phyloP scores from a whole-genome alignment of 2,329 filamentous ascomycete genomes.

The Lecanoromycetidae sp. region DNA sequence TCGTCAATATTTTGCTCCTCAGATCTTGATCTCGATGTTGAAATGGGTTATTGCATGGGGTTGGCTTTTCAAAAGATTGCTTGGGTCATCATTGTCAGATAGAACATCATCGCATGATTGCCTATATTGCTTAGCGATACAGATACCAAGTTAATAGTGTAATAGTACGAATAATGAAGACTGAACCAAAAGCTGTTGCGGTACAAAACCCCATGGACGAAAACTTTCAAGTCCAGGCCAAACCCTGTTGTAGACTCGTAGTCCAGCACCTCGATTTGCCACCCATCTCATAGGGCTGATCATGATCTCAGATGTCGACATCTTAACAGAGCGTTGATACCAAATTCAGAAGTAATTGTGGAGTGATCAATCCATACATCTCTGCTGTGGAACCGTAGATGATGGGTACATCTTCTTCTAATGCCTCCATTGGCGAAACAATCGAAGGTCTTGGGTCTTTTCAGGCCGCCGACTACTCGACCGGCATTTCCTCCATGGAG shows the following conservation, averaged over 20 bases:
- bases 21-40: neutral
- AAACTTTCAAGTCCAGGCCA: too few species aligned
- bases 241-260: too few species aligned
- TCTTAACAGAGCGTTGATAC: neutral
- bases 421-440: neutral
- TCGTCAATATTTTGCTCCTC: neutral
- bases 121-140: conserved; percentile 1
- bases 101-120: neutral
- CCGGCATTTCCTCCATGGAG: neutral
- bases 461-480: neutral
- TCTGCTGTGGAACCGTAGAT: neutral
- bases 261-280: neutral
- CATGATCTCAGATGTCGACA: too few species aligned
- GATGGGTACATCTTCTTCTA: neutral
- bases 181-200: too few species aligned
- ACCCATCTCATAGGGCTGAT: conserved; percentile 8
- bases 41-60: neutral
- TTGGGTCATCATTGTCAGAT: conserved; percentile 1
- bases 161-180: too few species aligned
- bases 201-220: too few species aligned
- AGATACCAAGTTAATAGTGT: neutral
- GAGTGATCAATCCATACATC: neutral
- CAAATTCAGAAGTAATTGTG: neutral
- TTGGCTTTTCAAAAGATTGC: conserved; percentile 1
- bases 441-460: neutral